Conservation (phyloP, 2,329 filamentous ascomycete species). For the Fonsecaea monophora region DNA sequence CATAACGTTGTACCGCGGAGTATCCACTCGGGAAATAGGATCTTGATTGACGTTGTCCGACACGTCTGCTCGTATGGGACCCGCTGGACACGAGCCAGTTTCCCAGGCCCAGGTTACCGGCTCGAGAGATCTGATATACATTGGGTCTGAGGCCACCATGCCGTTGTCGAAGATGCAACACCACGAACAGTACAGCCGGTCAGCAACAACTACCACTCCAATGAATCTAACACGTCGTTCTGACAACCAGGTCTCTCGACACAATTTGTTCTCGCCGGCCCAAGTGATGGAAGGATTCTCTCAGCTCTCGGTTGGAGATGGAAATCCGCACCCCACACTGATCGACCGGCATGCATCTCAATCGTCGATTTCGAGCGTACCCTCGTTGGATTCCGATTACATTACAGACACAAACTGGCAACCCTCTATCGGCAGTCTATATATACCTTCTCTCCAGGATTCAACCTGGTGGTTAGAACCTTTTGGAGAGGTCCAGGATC, state of each 20-base stretch:
- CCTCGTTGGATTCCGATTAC: not conserved
- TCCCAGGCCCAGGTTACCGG: not conserved
- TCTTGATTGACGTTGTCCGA: conserved; percentile 4
- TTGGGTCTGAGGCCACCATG: not conserved
- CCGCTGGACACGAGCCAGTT: not conserved
- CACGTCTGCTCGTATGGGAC: not conserved
- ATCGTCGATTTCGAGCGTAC: not conserved
- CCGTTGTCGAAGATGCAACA: conserved; percentile 1
- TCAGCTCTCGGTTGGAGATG: conserved; percentile 4
- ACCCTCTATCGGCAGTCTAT: not conserved
- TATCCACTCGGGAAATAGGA: not conserved
- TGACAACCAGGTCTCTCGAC: not conserved
- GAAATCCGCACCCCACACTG: conserved; percentile 1
- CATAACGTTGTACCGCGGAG: not conserved
- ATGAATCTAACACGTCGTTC: not conserved
- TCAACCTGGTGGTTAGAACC: conserved; percentile 5
- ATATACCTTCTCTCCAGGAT: not conserved
- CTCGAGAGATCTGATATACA: conserved; percentile 1
- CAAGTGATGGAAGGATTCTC: conserved; percentile 7
- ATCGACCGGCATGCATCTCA: conserved; percentile 1
- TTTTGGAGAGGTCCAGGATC: conserved; percentile 3
- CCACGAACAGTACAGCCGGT: not conserved
- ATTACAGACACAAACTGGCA: not conserved
- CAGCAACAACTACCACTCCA: not conserved
- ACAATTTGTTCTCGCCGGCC: not conserved